Evolutionary conservation across 2,329 filamentous ascomycete species (phyloP).

Genomic region (Arthroderma sp.): DNA sequence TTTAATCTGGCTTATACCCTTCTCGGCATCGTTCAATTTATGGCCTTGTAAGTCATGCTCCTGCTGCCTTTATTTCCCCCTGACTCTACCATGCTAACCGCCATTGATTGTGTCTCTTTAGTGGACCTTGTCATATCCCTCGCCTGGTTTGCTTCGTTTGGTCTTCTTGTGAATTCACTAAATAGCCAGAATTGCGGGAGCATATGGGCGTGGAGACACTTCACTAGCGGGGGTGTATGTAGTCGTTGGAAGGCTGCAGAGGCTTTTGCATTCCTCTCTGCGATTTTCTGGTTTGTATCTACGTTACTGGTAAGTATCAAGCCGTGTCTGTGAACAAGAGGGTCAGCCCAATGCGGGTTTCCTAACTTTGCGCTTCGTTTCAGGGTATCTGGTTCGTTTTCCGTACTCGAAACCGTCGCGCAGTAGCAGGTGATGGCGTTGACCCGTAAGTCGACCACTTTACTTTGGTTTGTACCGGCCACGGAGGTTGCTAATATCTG

Average conservation of each 20-base stretch:
- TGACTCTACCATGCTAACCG: background rate
- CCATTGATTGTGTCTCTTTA: slow-evolving; percentile 7
- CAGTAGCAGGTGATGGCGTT: slow-evolving; percentile 9
- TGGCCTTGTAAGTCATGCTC: slow-evolving; percentile 40
- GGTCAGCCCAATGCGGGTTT: background rate
- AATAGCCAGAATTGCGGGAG: slow-evolving; percentile 40
- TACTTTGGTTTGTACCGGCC: background rate
- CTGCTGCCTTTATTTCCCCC: background rate
- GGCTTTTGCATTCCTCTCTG: slow-evolving; percentile 59
- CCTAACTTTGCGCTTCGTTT: background rate
- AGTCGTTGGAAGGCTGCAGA: slow-evolving; percentile 57
- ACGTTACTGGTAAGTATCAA: slow-evolving; percentile 36
- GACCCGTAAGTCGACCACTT: background rate
- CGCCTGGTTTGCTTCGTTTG: slow-evolving; percentile 58
- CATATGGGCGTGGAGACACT: slow-evolving; percentile 47
- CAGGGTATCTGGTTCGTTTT: slow-evolving; percentile 12
- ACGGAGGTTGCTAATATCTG: background rate
- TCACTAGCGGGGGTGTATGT: slow-evolving; percentile 42
- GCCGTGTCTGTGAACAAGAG: background rate
- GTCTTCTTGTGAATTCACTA: slow-evolving; percentile 48
- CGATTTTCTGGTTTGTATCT: slow-evolving; percentile 56
- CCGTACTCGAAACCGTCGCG: slow-evolving; percentile 7
- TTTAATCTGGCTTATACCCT: slow-evolving; percentile 60
- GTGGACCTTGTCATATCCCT: slow-evolving; percentile 56
- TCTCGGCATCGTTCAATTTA: slow-evolving; percentile 51